These are phyloP conservation scores for Vigna hirtella DNA, from an alignment of 306 rosid genomes.

Conservation along the genomic window DNA sequence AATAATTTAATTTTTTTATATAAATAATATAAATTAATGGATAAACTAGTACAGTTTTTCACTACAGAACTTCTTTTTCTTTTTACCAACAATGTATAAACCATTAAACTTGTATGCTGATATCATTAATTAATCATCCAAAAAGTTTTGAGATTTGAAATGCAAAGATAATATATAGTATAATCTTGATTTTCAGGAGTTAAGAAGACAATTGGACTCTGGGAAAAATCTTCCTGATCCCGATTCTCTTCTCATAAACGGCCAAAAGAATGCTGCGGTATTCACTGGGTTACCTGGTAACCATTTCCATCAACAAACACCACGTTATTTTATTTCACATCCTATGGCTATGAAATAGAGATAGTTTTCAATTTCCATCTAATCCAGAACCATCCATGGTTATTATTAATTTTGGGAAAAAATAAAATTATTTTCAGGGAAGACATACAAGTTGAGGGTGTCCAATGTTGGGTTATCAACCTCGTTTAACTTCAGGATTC, in stretches of 20 bases:
- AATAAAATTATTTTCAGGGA: conserved; percentile 55
- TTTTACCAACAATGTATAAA: no score
- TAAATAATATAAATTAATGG: no score
- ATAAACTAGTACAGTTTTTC: no score
- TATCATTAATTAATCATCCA: neutral
- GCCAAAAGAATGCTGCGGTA: conserved; percentile 34
- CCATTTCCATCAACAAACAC: neutral
- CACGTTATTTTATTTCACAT: neutral
- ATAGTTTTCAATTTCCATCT: conserved; percentile 15
- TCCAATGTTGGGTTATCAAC: conserved; percentile 76
- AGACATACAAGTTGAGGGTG: conserved; percentile 77
- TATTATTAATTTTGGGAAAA: neutral
- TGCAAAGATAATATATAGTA: neutral
- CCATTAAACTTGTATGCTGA: no score
- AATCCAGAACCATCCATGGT: no score
- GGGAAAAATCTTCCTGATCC: conserved; percentile 72
- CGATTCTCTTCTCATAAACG: conserved; percentile 79
- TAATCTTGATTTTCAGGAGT: conserved; percentile 45
- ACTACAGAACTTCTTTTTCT: no score
- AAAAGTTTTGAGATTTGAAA: neutral
- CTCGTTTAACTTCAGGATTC: conserved; percentile 74
- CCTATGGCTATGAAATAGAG: neutral
- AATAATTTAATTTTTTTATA: no score
- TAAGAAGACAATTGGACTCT: conserved; percentile 59
- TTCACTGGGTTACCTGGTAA: conserved; percentile 67